Percentiles rank a stretch among this genome's conserved stretches.
Evolutionary conservation across 169 alveolate species (phyloP).

Genomic region (Babesia sp.): DNA sequence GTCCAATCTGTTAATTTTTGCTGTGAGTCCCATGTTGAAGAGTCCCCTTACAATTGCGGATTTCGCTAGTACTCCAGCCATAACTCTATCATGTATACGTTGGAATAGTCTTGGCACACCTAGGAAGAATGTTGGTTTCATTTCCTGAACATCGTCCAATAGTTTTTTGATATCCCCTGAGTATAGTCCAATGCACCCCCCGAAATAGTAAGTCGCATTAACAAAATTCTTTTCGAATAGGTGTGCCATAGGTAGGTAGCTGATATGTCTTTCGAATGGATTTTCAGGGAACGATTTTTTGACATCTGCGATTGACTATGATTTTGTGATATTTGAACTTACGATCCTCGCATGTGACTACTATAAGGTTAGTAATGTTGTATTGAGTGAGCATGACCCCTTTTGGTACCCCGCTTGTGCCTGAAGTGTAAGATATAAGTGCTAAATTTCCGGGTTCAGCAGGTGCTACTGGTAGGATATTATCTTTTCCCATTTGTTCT

Average conservation of each 20-base stretch:
- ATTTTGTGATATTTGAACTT: background rate
- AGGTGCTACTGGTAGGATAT: conserved; percentile 65
- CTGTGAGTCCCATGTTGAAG: conserved; percentile 76
- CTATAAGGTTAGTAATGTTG: conserved; percentile 52
- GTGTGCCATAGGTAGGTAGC: conserved; percentile 94
- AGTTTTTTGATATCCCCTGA: conserved; percentile 88
- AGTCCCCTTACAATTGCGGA: conserved; percentile 69
- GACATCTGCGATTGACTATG: background rate
- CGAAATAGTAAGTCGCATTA: conserved; percentile 69
- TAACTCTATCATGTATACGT: conserved; percentile 88
- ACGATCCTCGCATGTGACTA: conserved; percentile 39
- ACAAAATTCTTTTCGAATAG: conserved; percentile 88
- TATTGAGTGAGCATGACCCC: conserved; percentile 94
- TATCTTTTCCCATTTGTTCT: conserved; percentile 55
- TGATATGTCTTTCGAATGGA: conserved; percentile 45
- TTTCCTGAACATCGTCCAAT: conserved; percentile 87
- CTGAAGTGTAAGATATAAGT: conserved; percentile 95
- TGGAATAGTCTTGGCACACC: conserved; percentile 94
- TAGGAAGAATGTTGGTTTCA: conserved; percentile 92
- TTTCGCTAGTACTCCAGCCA: conserved; percentile 75
- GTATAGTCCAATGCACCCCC: conserved; percentile 85
- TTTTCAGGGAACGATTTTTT: conserved; percentile 24
- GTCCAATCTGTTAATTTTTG: conserved; percentile 55
- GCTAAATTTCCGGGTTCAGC: conserved; percentile 77
- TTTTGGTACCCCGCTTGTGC: conserved; percentile 97